Evolutionary conservation across 306 rosid genomes (phyloP).

Genomic region (Vigna reflexopilosa): DNA sequence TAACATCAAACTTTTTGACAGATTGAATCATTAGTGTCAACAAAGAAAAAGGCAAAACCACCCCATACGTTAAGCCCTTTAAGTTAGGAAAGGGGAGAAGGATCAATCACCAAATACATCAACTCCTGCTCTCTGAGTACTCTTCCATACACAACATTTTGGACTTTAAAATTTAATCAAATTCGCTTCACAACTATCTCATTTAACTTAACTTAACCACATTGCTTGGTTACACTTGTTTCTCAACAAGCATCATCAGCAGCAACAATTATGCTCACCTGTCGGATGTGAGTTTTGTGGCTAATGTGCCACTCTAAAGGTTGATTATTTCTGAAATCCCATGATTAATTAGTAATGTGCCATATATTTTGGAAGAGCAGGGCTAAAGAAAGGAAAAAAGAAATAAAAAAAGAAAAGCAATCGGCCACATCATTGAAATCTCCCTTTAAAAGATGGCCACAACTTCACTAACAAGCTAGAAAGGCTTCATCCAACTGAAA

Average conservation of each 20-base stretch:
- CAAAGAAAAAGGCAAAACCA: slow-evolving; percentile 31
- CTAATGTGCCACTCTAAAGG: slow-evolving; percentile 32
- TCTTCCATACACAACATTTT: slow-evolving; percentile 25
- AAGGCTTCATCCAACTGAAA: slow-evolving; percentile 20
- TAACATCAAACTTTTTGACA: slow-evolving; percentile 29
- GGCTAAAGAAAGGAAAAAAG: background rate
- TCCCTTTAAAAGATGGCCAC: slow-evolving; percentile 51
- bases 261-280: slow-evolving; percentile 35
- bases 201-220: background rate
- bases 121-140: slow-evolving; percentile 14
- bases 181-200: background rate
- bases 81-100: slow-evolving; percentile 5
- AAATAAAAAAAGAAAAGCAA: background rate
- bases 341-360: slow-evolving; percentile 39
- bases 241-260: slow-evolving; percentile 18
- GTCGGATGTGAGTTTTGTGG: slow-evolving; percentile 17
- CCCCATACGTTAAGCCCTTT: slow-evolving; percentile 28
- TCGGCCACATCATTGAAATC: slow-evolving; percentile 42
- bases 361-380: background rate
- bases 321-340: slow-evolving; percentile 40
- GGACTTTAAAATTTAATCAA: slow-evolving; percentile 12
- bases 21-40: slow-evolving; percentile 45
- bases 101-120: slow-evolving; percentile 15
- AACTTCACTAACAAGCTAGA: slow-evolving; percentile 47
- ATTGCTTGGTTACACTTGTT: slow-evolving; percentile 8